Evolutionary conservation across 2,329 filamentous ascomycete species (phyloP), one percentile per base, ranked within the genome.

Genomic region (Diplocarpon rosae): DNA sequence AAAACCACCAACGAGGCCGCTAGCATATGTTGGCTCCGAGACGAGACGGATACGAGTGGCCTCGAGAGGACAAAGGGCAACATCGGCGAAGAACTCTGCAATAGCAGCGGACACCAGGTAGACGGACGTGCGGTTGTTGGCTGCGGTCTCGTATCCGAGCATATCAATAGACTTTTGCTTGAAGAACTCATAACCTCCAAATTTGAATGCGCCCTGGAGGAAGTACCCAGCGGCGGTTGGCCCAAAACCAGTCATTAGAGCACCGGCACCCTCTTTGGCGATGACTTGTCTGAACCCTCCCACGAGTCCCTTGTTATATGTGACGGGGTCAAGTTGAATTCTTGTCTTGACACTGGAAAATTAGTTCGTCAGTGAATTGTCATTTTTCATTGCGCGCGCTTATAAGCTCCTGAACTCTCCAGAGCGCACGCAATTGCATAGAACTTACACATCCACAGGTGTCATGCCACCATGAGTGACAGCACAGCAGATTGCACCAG

Each of bases 401-500:
- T 47, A 48, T 31, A 24, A 16, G 15, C 8, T 7, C 28, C 32
- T 30, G 5, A 12, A 20, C n/a, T 11, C n/a, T 33, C 14, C 5
- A 10, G 33, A 13, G 34, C 39, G 41, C 33, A 27, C 20, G 8
- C 24, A 33, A 37, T 30, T 34, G 2, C 34, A n/a, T 14, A n/a
- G 46, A 50, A 85, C 90, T 70, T 92, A 96, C 90, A 98, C 92
- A 85, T 98, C 92, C 69, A 98, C 88, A 65, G 92, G 92, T 59
- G 92, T 98, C 62, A 96, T 81, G 64, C 77, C 84, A 69, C 90
- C 92, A 79, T 98, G 92, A 65, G 92, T 98, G 72, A 96, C 73
- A 61, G 89, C 92, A 72, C 92, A 98, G 82, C 92, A 95, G 75
- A 96, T 73, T 61, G 92, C 92, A 72, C 92, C 92, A 62, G 92